These are phyloP conservation scores for Maudiozyma pseudohumilis DNA, from an alignment of 805 yeast genomes.

Conservation along the genomic window DNA sequence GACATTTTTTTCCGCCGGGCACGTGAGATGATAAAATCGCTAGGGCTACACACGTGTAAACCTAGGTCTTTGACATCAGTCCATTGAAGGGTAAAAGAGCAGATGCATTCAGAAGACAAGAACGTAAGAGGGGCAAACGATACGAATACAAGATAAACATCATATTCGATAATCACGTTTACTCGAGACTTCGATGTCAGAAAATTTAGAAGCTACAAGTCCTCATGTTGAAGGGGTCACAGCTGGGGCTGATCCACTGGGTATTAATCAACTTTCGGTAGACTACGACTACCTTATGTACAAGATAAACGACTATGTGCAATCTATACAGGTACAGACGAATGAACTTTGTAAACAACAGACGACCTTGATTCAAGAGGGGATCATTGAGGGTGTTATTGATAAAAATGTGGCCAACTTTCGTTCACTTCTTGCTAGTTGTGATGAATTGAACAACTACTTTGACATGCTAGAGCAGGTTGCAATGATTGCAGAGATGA, in stretches of 20 bases:
- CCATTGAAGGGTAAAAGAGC: no score
- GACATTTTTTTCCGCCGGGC: no score
- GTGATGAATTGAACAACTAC: constrained; percentile 43
- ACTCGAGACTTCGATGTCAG: no score
- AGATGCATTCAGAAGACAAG: no score
- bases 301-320: constrained; percentile 49
- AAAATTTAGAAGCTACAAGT: no score
- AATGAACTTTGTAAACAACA: constrained; percentile 19
- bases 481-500: constrained; percentile 32
- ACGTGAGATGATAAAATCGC: no score
- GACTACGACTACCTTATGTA: constrained; percentile 56
- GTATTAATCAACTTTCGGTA: constrained; percentile 48
- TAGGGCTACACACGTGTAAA: no score
- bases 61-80: no score
- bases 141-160: no score
- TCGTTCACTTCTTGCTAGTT: constrained; percentile 33
- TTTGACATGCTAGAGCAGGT: constrained; percentile 46
- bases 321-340: constrained; percentile 38
- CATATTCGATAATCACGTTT: no score
- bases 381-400: constrained; percentile 25
- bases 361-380: constrained; percentile 18
- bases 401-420: constrained; percentile 34
- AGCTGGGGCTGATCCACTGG: constrained; percentile 43
- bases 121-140: no score
- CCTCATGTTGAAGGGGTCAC: no score